phyloP scores from a whole-genome alignment of 1,284 basidiomycete species.

The Marasmius tenuissimus region DNA sequence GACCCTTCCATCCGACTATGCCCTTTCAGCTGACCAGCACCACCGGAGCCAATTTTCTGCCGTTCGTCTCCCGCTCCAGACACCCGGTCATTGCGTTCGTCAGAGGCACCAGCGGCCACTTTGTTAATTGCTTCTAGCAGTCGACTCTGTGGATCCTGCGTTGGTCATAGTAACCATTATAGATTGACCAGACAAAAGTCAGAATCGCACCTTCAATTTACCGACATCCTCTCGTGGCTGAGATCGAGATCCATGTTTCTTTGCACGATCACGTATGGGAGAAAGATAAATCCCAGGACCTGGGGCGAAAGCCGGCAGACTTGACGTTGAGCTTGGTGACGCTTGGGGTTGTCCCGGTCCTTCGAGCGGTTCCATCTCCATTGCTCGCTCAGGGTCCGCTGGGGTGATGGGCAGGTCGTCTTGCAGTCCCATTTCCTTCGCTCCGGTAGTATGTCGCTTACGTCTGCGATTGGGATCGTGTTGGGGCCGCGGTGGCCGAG shows the following conservation, averaged over 20 bases:
- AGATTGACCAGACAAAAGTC: too few relatives aligned
- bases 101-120: not conserved
- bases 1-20: not conserved
- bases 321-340: not conserved
- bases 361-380: not conserved
- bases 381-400: not conserved
- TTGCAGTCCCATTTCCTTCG: not conserved
- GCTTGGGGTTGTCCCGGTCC: not conserved
- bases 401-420: not conserved
- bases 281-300: conserved; percentile 48
- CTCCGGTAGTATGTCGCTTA: not conserved
- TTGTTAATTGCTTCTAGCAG: not conserved
- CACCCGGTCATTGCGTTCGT: not conserved
- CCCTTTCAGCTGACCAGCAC: not conserved
- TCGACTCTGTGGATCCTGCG: not conserved
- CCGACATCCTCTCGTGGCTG: not conserved
- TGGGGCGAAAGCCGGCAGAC: conserved; percentile 35
- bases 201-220: not conserved
- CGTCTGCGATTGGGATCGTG: not conserved
- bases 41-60: not conserved
- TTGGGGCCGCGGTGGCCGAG: not conserved
- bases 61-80: not conserved
- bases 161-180: too few relatives aligned
- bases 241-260: not conserved
- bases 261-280: conserved; percentile 32